A percentile compares a stretch with the other conserved stretches of the same genome.
phyloP scores from a whole-genome alignment of 768 basidiomycete genomes.

The Tylopilus balloui region DNA sequence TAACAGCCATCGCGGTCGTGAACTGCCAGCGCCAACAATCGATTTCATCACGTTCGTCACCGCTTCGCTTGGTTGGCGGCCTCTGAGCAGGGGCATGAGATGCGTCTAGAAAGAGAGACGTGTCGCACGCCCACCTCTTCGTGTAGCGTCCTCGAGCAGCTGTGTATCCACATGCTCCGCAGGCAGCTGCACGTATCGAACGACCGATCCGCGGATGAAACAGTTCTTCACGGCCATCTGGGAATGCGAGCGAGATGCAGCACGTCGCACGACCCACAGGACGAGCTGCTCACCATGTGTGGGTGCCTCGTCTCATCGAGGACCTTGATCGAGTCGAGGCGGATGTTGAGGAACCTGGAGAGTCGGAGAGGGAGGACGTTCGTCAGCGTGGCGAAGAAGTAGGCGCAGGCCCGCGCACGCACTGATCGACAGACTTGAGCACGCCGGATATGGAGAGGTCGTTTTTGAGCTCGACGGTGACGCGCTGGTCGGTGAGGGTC shows the following conservation, averaged over 20 bases:
- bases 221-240: constrained; percentile 99
- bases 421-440: constrained; percentile 98
- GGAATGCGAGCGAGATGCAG: background rate
- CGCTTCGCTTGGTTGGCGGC: constrained; percentile 40
- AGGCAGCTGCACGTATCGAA: constrained; percentile 94
- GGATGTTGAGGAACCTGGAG: constrained; percentile 87
- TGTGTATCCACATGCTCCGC: constrained; percentile 93
- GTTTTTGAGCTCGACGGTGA: constrained; percentile 98
- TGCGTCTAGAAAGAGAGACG: background rate
- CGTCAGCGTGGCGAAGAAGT: constrained; percentile 2
- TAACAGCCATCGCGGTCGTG: background rate
- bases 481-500: constrained; percentile 94
- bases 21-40: background rate
- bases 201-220: constrained; percentile 97
- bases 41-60: constrained; percentile 13
- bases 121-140: constrained; percentile 67
- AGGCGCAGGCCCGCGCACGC: constrained; percentile 27
- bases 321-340: constrained; percentile 90
- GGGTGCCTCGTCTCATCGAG: constrained; percentile 91
- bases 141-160: constrained; percentile 91
- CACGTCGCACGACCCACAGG: background rate
- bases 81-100: constrained; percentile 28
- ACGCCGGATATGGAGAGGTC: constrained; percentile 95
- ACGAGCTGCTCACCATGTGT: constrained; percentile 74
- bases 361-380: background rate